A percentile compares a stretch with the other conserved stretches of the same genome.
Evolutionary conservation across 192 early-diverging fungal species (phyloP).

Genomic region (Lunasporangiospora selenospora): DNA sequence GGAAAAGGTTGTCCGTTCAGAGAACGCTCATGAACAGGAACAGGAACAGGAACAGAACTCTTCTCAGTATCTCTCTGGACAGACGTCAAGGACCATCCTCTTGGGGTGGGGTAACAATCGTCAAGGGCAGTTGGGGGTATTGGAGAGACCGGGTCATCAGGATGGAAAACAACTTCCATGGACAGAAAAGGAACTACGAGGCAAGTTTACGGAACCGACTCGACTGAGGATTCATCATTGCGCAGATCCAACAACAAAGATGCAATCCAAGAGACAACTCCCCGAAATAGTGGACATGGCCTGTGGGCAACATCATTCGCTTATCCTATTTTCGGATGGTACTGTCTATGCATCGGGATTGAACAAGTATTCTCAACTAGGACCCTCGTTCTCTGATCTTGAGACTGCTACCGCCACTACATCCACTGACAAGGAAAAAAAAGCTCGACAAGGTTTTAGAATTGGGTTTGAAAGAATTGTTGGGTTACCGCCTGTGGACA

Average conservation of each 20-base stretch:
- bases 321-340: slow-evolving; percentile 53
- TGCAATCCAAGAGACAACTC: background rate
- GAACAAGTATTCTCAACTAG: slow-evolving; percentile 71
- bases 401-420: slow-evolving; percentile 10
- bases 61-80: no score
- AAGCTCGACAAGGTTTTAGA: slow-evolving; percentile 44
- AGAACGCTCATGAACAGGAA: background rate
- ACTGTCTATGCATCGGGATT: slow-evolving; percentile 62
- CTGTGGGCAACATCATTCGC: slow-evolving; percentile 70
- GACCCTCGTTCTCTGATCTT: slow-evolving; percentile 20
- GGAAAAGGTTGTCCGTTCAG: slow-evolving; percentile 25
- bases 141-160: slow-evolving; percentile 2
- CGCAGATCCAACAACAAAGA: background rate
- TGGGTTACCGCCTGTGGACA: slow-evolving; percentile 29
- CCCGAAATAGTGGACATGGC: slow-evolving; percentile 57
- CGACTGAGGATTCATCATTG: slow-evolving; percentile 19
- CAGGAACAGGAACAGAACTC: background rate
- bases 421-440: slow-evolving; percentile 4
- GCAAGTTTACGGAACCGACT: slow-evolving; percentile 42
- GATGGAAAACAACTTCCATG: background rate
- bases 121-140: slow-evolving; percentile 61
- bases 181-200: slow-evolving; percentile 22
- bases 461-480: slow-evolving; percentile 50
- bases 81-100: slow-evolving; percentile 1
- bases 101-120: slow-evolving; percentile 64